Percentiles rank a stretch among this genome's conserved stretches.
These are phyloP conservation scores for Aspergillus floridensis DNA, from an alignment of 2,329 filamentous ascomycete genomes.

Conservation along the genomic window DNA sequence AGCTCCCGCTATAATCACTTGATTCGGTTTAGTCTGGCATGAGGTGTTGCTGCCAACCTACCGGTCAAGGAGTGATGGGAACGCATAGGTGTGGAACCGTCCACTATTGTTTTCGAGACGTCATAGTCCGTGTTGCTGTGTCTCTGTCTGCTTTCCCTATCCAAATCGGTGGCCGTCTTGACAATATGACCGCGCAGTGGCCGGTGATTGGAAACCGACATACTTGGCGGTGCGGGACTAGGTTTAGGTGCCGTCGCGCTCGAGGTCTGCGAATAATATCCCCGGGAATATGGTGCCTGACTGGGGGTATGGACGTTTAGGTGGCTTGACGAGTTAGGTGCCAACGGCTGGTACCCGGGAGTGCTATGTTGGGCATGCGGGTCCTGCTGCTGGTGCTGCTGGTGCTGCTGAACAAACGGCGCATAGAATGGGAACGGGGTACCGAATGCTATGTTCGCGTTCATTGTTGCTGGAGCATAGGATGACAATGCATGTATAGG, in stretches of 20 bases:
- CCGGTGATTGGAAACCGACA: conserved; percentile 2
- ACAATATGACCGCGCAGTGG: conserved; percentile 5
- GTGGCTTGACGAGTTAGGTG: conserved; percentile 20
- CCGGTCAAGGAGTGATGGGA: conserved; percentile 20
- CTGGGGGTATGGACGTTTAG: conserved; percentile 15
- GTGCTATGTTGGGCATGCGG: conserved; percentile 6
- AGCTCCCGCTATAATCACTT: neutral
- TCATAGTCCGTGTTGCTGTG: conserved; percentile 26
- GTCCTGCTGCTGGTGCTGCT: conserved; percentile 23
- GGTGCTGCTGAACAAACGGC: conserved; percentile 27
- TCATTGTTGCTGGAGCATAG: conserved; percentile 18
- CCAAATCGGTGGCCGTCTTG: neutral
- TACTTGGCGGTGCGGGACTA: conserved; percentile 10
- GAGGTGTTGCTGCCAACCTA: conserved; percentile 16
- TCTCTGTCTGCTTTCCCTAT: conserved; percentile 10
- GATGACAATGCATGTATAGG: conserved; percentile 28
- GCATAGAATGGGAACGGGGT: conserved; percentile 28
- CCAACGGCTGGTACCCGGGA: conserved; percentile 23
- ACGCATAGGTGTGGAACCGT: conserved; percentile 35
- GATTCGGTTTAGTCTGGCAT: neutral
- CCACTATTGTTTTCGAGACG: conserved; percentile 38
- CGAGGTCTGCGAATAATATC: conserved; percentile 26
- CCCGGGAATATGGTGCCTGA: conserved; percentile 23
- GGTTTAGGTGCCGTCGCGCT: conserved; percentile 24
- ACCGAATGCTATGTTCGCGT: conserved; percentile 23